Conservation (phyloP, 352 stramenopile genomes). For the Globisporangium nagaii region DNA sequence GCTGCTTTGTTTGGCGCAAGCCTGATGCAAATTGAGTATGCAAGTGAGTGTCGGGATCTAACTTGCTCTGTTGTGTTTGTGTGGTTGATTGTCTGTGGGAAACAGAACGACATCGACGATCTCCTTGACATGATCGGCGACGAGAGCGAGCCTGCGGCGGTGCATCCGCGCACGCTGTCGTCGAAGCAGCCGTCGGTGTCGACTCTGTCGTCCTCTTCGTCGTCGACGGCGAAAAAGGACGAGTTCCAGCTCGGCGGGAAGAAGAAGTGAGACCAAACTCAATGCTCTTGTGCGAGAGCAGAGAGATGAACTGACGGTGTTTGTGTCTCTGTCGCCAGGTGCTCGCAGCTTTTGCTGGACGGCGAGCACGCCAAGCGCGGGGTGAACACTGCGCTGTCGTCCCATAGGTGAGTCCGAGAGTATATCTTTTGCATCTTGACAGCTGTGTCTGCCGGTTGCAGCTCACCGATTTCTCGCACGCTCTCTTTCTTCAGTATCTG, state of each 20-base stretch:
- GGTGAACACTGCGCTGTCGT: slow-evolving; percentile 49
- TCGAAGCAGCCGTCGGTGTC: not conserved
- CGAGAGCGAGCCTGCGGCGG: slow-evolving; percentile 23
- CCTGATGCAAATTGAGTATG: too few species aligned
- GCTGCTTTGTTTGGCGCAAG: not conserved
- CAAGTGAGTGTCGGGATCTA: not conserved
- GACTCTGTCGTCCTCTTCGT: slow-evolving; percentile 4
- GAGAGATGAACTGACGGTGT: too few species aligned
- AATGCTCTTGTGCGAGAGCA: not conserved
- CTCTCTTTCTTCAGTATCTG: slow-evolving; percentile 28
- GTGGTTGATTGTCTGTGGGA: slow-evolving; percentile 1
- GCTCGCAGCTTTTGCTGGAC: slow-evolving; percentile 43
- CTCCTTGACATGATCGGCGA: slow-evolving; percentile 59
- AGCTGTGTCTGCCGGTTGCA: not conserved
- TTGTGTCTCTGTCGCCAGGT: too few species aligned
- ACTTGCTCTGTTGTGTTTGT: not conserved
- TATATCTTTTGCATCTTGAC: not conserved
- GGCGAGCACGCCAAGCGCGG: slow-evolving; percentile 52
- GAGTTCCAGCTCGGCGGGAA: slow-evolving; percentile 34
- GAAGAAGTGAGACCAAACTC: slow-evolving; percentile 44
- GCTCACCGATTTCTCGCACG: too few species aligned
- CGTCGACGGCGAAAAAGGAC: slow-evolving; percentile 12
- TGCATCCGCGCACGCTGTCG: slow-evolving; percentile 24
- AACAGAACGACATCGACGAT: slow-evolving; percentile 65
- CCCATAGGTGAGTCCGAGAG: slow-evolving; percentile 23